These are phyloP conservation scores for Pochonia chlamydosporia DNA, from an alignment of 2,329 filamentous ascomycete species.

Conservation along the genomic window DNA sequence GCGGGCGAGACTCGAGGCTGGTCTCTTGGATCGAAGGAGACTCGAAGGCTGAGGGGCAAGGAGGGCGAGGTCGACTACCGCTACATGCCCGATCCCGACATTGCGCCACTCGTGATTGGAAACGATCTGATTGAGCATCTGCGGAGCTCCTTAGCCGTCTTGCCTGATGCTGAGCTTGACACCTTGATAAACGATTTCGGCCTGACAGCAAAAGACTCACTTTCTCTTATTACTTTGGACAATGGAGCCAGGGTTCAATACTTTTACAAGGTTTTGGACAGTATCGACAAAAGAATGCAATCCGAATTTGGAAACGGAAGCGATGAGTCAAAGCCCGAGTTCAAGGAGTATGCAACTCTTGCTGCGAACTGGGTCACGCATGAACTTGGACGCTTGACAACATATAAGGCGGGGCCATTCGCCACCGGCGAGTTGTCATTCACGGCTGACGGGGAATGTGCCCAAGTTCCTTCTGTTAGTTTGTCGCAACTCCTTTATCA, in stretches of 20 bases:
- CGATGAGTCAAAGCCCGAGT: slow-evolving; percentile 14
- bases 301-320: slow-evolving; percentile 11
- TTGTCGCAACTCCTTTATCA: slow-evolving; percentile 47
- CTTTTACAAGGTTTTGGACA: slow-evolving; percentile 62
- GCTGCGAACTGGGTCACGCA: slow-evolving; percentile 66
- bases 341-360: slow-evolving; percentile 37
- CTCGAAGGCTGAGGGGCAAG: slow-evolving; percentile 77
- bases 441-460: slow-evolving; percentile 40
- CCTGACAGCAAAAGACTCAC: slow-evolving; percentile 75
- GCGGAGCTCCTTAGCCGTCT: slow-evolving; percentile 54
- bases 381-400: slow-evolving; percentile 64
- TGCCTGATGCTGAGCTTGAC: slow-evolving; percentile 66
- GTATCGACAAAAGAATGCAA: slow-evolving; percentile 29
- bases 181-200: slow-evolving; percentile 58
- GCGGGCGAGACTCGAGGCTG: slow-evolving; percentile 89
- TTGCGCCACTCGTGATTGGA: slow-evolving; percentile 72
- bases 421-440: slow-evolving; percentile 27
- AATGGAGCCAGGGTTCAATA: slow-evolving; percentile 76
- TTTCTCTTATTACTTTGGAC: slow-evolving; percentile 71
- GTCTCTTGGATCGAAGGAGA: slow-evolving; percentile 79
- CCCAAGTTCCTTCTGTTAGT: slow-evolving; percentile 37
- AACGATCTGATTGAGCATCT: slow-evolving; percentile 63
- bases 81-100: slow-evolving; percentile 96
- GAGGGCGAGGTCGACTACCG: slow-evolving; percentile 97
- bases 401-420: slow-evolving; percentile 35